phyloP scores from a whole-genome alignment of 192 early-diverging fungal species.

The Coemansia sp. region DNA sequence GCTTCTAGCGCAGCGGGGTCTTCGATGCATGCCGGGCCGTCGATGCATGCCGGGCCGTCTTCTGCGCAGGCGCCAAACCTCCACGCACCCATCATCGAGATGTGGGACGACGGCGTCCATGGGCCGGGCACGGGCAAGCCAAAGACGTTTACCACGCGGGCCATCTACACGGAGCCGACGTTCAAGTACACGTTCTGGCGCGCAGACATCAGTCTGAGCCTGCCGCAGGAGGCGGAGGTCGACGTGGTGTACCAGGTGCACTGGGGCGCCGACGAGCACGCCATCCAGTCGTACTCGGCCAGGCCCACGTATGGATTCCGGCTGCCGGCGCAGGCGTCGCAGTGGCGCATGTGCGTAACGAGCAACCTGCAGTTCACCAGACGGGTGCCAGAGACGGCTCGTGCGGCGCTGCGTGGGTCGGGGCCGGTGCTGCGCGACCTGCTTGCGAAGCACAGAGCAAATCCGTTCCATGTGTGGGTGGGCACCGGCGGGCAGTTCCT shows the following conservation, averaged over 20 bases:
- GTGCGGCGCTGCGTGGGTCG: slow-evolving; percentile 32
- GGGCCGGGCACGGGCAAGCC: slow-evolving; percentile 51
- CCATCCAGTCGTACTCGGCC: slow-evolving; percentile 40
- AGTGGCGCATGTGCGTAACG: slow-evolving; percentile 50
- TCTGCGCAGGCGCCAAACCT: slow-evolving; percentile 13
- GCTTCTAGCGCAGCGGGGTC: slow-evolving; percentile 10
- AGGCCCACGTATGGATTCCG: slow-evolving; percentile 41
- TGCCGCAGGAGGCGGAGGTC: slow-evolving; percentile 40
- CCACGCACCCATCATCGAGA: slow-evolving; percentile 34
- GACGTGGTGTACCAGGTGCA: slow-evolving; percentile 43
- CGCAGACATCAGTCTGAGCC: slow-evolving; percentile 28
- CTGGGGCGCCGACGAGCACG: slow-evolving; percentile 44
- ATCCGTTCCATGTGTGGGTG: slow-evolving; percentile 67
- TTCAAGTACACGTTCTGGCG: slow-evolving; percentile 54
- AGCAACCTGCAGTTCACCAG: slow-evolving; percentile 44
- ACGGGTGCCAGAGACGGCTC: slow-evolving; percentile 28
- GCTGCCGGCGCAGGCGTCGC: slow-evolving; percentile 46
- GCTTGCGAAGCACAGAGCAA: slow-evolving; percentile 58
- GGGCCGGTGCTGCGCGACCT: slow-evolving; percentile 54
- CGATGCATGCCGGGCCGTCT: slow-evolving; percentile 23
- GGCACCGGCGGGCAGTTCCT: slow-evolving; percentile 71
- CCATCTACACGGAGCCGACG: slow-evolving; percentile 49
- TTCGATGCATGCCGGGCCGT: slow-evolving; percentile 24
- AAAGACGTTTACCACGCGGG: slow-evolving; percentile 34
- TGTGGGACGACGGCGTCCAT: slow-evolving; percentile 51